Percentiles rank a stretch among this genome's conserved stretches.
Conservation (phyloP, 164 flowering plant species). For the Vitis vinifera region ASM3070453v1 NC_081821.1:4917501-4918000, state of each 20-base stretch:
- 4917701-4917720: neutral
- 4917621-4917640: neutral
- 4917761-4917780: too few species aligned
- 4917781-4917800: too few species aligned
- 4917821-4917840: neutral
- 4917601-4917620: neutral
- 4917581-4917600: slow-evolving; percentile 65
- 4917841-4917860: neutral
- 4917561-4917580: slow-evolving; percentile 72
- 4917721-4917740: too few species aligned
- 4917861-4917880: neutral
- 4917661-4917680: neutral
- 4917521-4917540: slow-evolving; percentile 93
- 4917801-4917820: too few species aligned
- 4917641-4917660: slow-evolving; percentile 1
- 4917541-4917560: slow-evolving; percentile 96
- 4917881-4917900: neutral
- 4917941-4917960: slow-evolving; percentile 4
- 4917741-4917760: too few species aligned
- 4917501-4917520: slow-evolving; percentile 91
- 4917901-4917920: neutral
- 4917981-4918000: slow-evolving; percentile 57
- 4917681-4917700: neutral
- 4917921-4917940: neutral
- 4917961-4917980: slow-evolving; percentile 19